Evolutionary conservation across 305 asterid species (phyloP).

Genomic region (Plantago coronopus): DNA sequence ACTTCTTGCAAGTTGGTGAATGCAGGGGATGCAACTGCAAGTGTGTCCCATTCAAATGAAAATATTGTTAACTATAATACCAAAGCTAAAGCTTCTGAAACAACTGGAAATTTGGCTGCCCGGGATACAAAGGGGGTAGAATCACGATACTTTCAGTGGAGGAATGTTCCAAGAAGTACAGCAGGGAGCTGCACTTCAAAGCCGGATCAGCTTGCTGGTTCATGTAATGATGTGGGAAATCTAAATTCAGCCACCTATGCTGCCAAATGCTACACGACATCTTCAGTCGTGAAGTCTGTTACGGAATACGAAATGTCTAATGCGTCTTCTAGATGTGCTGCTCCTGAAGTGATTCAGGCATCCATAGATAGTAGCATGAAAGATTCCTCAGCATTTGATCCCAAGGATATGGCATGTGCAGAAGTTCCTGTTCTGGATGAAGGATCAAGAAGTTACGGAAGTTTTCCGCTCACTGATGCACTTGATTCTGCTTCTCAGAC

Average conservation of each 20-base stretch:
- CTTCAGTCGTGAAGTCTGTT: conserved; percentile 28
- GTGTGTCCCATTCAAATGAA: conserved; percentile 27
- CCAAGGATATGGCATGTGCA: conserved; percentile 25
- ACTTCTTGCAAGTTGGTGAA: conserved; percentile 18
- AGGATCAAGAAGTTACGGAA: conserved; percentile 47
- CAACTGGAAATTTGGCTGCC: conserved; percentile 22
- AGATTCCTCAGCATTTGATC: conserved; percentile 14
- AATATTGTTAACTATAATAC: conserved; percentile 25
- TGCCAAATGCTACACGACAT: conserved; percentile 31
- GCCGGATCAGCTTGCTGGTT: conserved; percentile 30
- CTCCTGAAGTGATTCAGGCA: conserved; percentile 48
- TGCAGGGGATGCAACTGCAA: conserved; percentile 24
- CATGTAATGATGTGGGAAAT: conserved; percentile 10
- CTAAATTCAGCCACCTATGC: conserved; percentile 30
- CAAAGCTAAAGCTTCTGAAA: conserved; percentile 29
- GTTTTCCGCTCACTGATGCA: conserved; percentile 51
- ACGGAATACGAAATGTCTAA: conserved; percentile 43
- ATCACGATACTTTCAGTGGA: conserved; percentile 46
- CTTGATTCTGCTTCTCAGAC: conserved; percentile 35
- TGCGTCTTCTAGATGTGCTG: conserved; percentile 52
- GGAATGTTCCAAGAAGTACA: conserved; percentile 52
- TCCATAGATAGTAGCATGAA: conserved; percentile 41
- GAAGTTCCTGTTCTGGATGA: conserved; percentile 41
- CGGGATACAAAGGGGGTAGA: conserved; percentile 31
- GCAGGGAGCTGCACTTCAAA: conserved; percentile 28